Base-by-base conservation (phyloP, 1,139 yeast species). In the Kluyveromyces sp. region DNA sequence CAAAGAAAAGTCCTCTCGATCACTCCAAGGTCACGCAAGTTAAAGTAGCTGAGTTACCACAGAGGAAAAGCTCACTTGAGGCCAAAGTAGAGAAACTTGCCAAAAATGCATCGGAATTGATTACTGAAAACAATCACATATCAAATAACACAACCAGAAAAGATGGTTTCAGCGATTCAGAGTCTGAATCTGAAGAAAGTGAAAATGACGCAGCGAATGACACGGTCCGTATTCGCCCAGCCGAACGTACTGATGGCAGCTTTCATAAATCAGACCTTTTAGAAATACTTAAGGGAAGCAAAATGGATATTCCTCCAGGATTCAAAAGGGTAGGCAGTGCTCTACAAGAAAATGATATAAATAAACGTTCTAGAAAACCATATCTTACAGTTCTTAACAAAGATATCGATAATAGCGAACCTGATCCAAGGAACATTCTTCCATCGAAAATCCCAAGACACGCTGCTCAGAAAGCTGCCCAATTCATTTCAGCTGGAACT, bases 351-450 rank as follows among this genome's bases (percentile, higher is more conserved):
- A 53, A 53, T 21, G 61, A 58, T 34, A 53, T 52, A 7, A 31
- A 39, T 21, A 41, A 25, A 8, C 37, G 43, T 25, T 50, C 53
- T 39, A 58, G 49, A 34, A 67, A 61, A 36, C 65, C 64, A 33
- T 56, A 65, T 37, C 60, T 67, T 1, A 61, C 68, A 2, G 63
- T 65, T n/a, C 51, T 66, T 25, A 54, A 56, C 42, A 64, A 59
- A 41, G 63, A 62, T 39, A 54, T 66, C 25, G 67, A 62, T 45
- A 60, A 60, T 41, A 57, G 66, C 1, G 56, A 57, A 35, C 64
- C 65, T 29, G 63, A 59, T 46, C 57, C 61, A 7, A 56, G 63
- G 46, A 60, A 60, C 39, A 57, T 58, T 28, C 41, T 60, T 30
- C 63, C 65, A 2, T 49, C 49, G 34, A 51, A 56, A 36, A 47